A percentile compares a stretch with the other conserved stretches of the same genome.
These are phyloP conservation scores for Paraphoma chrysanthemicola DNA, from an alignment of 2,329 filamentous ascomycete species.

Conservation along the genomic window DNA sequence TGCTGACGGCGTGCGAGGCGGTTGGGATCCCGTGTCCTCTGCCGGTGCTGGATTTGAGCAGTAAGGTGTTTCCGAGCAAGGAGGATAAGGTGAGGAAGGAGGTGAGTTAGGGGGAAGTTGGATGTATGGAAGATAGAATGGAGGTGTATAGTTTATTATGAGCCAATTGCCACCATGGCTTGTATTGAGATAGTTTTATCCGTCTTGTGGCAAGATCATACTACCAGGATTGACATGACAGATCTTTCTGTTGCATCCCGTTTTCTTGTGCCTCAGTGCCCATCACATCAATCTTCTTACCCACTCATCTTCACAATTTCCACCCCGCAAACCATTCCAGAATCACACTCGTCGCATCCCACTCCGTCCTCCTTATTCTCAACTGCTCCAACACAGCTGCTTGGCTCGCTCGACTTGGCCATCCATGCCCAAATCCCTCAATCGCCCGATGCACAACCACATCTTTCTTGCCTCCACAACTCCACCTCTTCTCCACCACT, in stretches of 20 bases:
- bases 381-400: background rate
- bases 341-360: background rate
- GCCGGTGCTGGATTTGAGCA: conserved; percentile 26
- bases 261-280: background rate
- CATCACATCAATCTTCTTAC: background rate
- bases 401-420: conserved; percentile 14
- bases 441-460: conserved; percentile 22
- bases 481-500: conserved; percentile 19
- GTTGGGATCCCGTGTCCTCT: conserved; percentile 28
- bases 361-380: background rate
- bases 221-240: too few species aligned
- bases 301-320: background rate
- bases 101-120: background rate
- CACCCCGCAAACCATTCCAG: background rate
- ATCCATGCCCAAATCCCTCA: conserved; percentile 31
- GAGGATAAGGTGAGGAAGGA: conserved; percentile 1
- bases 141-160: too few species aligned
- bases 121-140: too few species aligned
- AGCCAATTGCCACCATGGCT: too few species aligned
- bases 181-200: too few species aligned
- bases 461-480: conserved; percentile 18
- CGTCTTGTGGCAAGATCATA: too few species aligned
- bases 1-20: conserved; percentile 23
- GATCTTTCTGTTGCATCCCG: background rate
- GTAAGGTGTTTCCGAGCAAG: conserved; percentile 19